phyloP scores from a whole-genome alignment of 495 filamentous ascomycete species.

The Trichoderma asperelloides region DNA sequence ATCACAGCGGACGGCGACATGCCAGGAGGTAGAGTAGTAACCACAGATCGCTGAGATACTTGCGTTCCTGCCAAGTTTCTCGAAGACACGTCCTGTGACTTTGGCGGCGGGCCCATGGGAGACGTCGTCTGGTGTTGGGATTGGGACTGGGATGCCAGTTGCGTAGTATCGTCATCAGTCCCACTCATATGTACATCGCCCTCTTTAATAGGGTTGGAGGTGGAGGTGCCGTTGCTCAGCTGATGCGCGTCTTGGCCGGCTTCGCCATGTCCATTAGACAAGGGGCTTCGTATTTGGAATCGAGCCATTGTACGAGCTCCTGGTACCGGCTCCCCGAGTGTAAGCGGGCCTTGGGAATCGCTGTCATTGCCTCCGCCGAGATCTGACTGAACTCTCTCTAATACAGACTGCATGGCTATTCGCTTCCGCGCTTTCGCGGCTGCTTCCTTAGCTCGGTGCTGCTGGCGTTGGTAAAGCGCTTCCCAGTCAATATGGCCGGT shows the following conservation, averaged over 20 bases:
- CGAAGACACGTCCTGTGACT: constrained; percentile 14
- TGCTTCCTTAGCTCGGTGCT: constrained; percentile 56
- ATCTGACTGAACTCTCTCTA: constrained; percentile 29
- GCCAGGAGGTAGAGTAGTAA: constrained; percentile 67
- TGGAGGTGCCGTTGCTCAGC: constrained; percentile 63
- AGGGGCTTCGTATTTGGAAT: constrained; percentile 38
- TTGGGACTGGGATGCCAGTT: constrained; percentile 15
- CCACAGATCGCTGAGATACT: constrained; percentile 58
- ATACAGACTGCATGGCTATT: constrained; percentile 36
- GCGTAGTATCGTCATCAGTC: constrained; percentile 43
- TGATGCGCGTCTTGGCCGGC: constrained; percentile 27
- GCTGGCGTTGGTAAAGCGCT: constrained; percentile 62
- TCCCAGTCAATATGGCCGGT: constrained; percentile 27
- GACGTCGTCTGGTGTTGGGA: constrained; percentile 7
- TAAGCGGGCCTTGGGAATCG: constrained; percentile 46
- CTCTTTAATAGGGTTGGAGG: constrained; percentile 32
- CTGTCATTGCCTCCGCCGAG: constrained; percentile 21
- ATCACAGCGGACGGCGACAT: constrained; percentile 66
- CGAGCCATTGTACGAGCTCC: constrained; percentile 34
- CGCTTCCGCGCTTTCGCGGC: constrained; percentile 51
- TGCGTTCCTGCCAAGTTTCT: constrained; percentile 26
- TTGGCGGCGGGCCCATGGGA: constrained; percentile 26
- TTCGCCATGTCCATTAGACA: constrained; percentile 41
- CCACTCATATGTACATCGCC: constrained; percentile 51
- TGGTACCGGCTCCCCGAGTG: constrained; percentile 50